Evolutionary conservation across 129 eudicot species (phyloP), one percentile per base, ranked within the genome.

Genomic region (Artemisia tridentata): DNA sequence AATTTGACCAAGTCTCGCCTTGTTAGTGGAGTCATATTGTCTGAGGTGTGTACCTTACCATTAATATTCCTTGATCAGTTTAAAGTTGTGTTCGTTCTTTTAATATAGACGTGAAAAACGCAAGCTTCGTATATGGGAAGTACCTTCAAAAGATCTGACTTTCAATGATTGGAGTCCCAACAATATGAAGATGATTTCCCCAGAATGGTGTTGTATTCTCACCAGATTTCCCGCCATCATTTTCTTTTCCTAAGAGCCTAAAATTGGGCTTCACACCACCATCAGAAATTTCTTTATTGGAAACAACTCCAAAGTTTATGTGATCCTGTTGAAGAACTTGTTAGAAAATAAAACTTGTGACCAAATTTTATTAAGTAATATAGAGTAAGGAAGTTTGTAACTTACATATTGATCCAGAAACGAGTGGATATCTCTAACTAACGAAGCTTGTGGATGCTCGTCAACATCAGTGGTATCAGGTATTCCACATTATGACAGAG

Each of bases 341-440:
- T 49, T 75, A 85, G 69, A 51, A 58, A 58, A 23, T 9, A 57
- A 63, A 61, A 62, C 15, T 29, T 17, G 13, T 15, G 4, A 19
- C 50, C 18, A 58, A 18, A 79, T 12, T 19, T 18, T 5, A 51
- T 14, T 20, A 11, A 5, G 23, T 15, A n/a, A 11, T 38, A 72
- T 31, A 43, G 72, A 19, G 48, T 49, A 19, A 48, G 56, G 61
- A 12, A 21, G 55, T 71, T 27, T 25, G 11, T 14, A 63, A 90
- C 99, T 90, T 83, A 95, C 99, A 79, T 79, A 80, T 66, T 86
- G 89, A 83, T 95, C 95, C 47, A 95, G 95, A 84, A 95, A 95
- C 27, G 74, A 63, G 78, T 90, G 90, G 62, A 86, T 70, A 64
- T 88, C 91, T 82, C 91, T 88, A 47, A 86, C 61, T 8, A 95